Conservation (phyloP, 2,329 filamentous ascomycete genomes). For the Lecanosticta acicola region DNA sequence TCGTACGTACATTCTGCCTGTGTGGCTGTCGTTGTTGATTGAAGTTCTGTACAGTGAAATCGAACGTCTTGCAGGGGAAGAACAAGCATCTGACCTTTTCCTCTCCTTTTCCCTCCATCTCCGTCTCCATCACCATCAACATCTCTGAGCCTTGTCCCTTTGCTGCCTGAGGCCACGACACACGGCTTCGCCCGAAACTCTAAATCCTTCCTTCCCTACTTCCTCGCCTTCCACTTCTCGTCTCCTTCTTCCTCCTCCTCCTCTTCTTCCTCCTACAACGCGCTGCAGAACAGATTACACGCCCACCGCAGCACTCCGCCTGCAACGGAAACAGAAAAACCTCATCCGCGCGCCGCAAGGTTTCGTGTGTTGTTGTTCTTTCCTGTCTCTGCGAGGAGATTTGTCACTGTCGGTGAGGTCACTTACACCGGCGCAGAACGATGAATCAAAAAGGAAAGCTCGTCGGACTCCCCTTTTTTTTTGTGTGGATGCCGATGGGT, state of each 20-base stretch:
- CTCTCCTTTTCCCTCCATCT: background rate
- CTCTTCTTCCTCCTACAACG: conserved; percentile 10
- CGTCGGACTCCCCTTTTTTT: no score
- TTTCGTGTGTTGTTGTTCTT: no score
- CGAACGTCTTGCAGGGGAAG: conserved; percentile 5
- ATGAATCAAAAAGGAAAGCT: no score
- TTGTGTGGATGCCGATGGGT: no score
- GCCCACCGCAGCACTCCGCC: no score
- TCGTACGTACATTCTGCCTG: conserved; percentile 11
- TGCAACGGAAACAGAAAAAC: no score
- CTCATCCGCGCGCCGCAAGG: no score
- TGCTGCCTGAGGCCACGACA: no score
- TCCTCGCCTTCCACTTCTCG: background rate
- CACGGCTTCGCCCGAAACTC: conserved; percentile 1
- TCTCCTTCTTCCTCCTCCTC: conserved; percentile 7
- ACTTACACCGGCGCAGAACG: conserved; percentile 21
- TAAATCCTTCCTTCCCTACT: background rate
- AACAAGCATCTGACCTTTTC: conserved; percentile 1
- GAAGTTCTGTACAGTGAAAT: background rate
- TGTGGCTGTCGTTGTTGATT: background rate
- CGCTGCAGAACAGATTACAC: conserved; percentile 32
- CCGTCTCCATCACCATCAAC: no score
- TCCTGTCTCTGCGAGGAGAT: no score
- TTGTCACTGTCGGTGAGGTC: conserved; percentile 31
- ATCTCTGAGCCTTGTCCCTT: no score